These are phyloP conservation scores for Phaffomyces thermotolerans DNA, from an alignment of 805 yeast genomes.

Conservation along the genomic window DNA sequence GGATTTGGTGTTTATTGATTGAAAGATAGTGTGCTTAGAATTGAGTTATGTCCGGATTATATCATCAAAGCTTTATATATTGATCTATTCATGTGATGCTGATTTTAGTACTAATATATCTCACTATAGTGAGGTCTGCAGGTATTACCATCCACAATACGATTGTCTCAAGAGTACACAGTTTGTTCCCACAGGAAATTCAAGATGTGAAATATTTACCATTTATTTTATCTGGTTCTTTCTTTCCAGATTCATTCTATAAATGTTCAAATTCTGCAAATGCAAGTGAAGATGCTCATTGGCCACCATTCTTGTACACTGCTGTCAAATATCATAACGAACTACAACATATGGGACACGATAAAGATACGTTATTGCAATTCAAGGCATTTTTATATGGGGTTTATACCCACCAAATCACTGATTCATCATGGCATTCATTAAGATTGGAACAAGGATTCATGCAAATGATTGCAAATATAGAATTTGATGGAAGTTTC, in stretches of 20 bases:
- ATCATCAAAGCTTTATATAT: neutral
- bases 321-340: conserved; percentile 35
- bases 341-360: conserved; percentile 10
- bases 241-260: conserved; percentile 65
- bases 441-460: conserved; percentile 47
- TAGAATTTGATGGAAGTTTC: conserved; percentile 47
- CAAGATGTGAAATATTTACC: conserved; percentile 18
- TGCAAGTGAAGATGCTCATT: conserved; percentile 57
- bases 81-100: neutral
- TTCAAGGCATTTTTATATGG: conserved; percentile 54
- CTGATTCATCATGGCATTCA: conserved; percentile 67
- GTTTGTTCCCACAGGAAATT: conserved; percentile 28
- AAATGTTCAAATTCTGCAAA: conserved; percentile 41
- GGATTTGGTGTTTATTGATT: too few species aligned
- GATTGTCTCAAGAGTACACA: conserved; percentile 27
- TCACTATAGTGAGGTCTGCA: neutral
- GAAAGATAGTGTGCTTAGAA: too few species aligned
- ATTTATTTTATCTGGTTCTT: conserved; percentile 50
- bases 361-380: conserved; percentile 20
- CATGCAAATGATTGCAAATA: conserved; percentile 39
- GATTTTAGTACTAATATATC: too few species aligned
- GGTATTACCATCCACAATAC: conserved; percentile 26
- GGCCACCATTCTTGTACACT: conserved; percentile 56
- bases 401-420: conserved; percentile 51
- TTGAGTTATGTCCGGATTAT: neutral